Evolutionary conservation across 257 asterid species (phyloP).

Genomic region (Knoxia roxburghii): DNA sequence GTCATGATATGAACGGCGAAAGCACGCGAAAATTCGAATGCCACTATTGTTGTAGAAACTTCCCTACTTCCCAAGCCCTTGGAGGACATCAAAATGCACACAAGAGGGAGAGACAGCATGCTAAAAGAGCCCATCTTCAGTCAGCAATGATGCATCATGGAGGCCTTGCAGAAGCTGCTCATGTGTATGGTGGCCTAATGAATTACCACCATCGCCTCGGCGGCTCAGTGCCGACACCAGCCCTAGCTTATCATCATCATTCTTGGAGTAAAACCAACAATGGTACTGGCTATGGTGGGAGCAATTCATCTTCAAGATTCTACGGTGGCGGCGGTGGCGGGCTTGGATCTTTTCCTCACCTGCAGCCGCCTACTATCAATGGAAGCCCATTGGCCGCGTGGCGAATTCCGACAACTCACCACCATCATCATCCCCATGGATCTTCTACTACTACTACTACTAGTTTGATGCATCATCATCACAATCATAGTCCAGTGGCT

Average conservation of each 20-base stretch:
- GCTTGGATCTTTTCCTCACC: slow-evolving; percentile 19
- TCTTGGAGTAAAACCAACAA: slow-evolving; percentile 29
- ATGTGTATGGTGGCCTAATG: slow-evolving; percentile 47
- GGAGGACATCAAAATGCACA: slow-evolving; percentile 98
- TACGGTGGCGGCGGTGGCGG: slow-evolving; percentile 23
- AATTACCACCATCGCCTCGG: slow-evolving; percentile 39
- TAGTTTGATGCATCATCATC: slow-evolving; percentile 25
- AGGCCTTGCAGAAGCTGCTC: slow-evolving; percentile 32
- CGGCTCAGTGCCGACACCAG: slow-evolving; percentile 23
- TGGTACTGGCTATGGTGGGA: neutral
- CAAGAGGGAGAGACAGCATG: slow-evolving; percentile 84
- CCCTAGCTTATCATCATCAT: slow-evolving; percentile 18
- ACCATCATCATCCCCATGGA: neutral
- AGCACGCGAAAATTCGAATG: slow-evolving; percentile 66
- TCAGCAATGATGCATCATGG: slow-evolving; percentile 50
- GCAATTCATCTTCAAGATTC: slow-evolving; percentile 23
- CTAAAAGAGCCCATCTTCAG: slow-evolving; percentile 70
- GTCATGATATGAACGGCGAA: slow-evolving; percentile 6
- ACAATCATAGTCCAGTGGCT: slow-evolving; percentile 18
- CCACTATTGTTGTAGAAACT: slow-evolving; percentile 82
- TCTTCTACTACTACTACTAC: slow-evolving; percentile 17
- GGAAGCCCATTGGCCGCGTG: slow-evolving; percentile 70
- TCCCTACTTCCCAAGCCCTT: slow-evolving; percentile 90
- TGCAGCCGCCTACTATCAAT: slow-evolving; percentile 32
- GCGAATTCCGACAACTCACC: slow-evolving; percentile 38